Evolutionary conservation across 108 stramenopile species (phyloP).

Genomic region (Chaetoceros muelleri): DNA sequence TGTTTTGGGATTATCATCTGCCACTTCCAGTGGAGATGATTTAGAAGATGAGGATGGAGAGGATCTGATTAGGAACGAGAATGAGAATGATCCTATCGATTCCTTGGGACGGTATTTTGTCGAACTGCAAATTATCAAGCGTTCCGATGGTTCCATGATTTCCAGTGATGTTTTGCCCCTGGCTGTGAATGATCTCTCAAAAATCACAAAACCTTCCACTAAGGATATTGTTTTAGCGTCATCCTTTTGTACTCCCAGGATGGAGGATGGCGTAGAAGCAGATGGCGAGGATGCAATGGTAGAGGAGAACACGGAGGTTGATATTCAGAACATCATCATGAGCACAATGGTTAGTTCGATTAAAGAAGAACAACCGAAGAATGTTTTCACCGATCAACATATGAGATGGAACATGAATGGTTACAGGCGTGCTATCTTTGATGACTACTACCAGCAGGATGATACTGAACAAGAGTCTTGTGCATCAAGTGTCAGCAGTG

Average conservation of each 20-base stretch:
- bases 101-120: constrained; percentile 28
- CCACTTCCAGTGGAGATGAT: too few species aligned
- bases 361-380: constrained; percentile 1
- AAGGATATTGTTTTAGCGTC: constrained; percentile 36
- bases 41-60: constrained; percentile 18
- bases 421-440: neutral
- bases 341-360: constrained; percentile 5
- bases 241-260: constrained; percentile 48
- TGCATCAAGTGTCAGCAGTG: constrained; percentile 29
- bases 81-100: neutral
- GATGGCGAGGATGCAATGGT: constrained; percentile 25
- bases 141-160: constrained; percentile 32
- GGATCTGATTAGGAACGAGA: neutral
- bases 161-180: constrained; percentile 36
- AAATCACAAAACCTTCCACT: constrained; percentile 4
- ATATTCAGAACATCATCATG: constrained; percentile 13
- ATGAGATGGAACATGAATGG: constrained; percentile 47
- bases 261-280: constrained; percentile 54
- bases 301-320: constrained; percentile 10
- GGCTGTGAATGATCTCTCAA: constrained; percentile 1
- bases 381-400: constrained; percentile 42
- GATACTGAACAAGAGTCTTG: constrained; percentile 16
- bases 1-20: constrained; percentile 54
- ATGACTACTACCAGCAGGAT: constrained; percentile 2
- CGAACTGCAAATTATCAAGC: constrained; percentile 67